Evolutionary conservation across 371 early-diverging fungal genomes (phyloP).

Genomic region (Gilbertella persicaria): DNA sequence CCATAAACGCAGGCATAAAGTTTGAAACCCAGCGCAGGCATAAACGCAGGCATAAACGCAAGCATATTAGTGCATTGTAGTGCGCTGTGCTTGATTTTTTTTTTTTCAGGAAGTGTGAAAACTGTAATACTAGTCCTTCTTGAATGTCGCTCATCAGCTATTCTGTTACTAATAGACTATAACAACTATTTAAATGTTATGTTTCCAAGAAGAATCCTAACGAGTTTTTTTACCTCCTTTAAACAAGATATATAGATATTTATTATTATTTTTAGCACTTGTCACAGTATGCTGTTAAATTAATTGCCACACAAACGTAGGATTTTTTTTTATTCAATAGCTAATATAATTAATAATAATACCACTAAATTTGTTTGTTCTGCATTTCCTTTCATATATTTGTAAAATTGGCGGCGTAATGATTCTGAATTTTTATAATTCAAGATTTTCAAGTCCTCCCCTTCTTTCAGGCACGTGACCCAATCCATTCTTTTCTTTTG

Average conservation of each 20-base stretch:
- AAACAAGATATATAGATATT: constrained; percentile 13
- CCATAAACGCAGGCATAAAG: neutral
- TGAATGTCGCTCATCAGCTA: constrained; percentile 11
- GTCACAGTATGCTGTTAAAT: constrained; percentile 5
- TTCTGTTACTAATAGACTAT: constrained; percentile 8
- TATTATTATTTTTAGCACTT: constrained; percentile 6
- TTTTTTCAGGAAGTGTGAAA: neutral
- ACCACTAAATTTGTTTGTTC: constrained; percentile 1
- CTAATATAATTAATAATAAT: neutral
- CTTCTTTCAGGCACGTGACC: too few species aligned
- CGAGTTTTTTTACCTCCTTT: constrained; percentile 10
- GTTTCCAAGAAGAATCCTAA: constrained; percentile 12
- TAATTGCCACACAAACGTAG: constrained; percentile 3
- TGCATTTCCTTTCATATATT: neutral
- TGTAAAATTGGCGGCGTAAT: too few species aligned
- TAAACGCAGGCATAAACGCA: constrained; percentile 4
- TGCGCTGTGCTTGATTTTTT: constrained; percentile 3
- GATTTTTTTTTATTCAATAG: neutral
- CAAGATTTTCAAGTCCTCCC: too few species aligned
- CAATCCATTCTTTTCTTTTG: too few species aligned
- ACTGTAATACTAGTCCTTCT: constrained; percentile 7
- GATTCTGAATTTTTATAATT: too few species aligned
- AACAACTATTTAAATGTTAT: constrained; percentile 14
- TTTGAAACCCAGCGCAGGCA: neutral
- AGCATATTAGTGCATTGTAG: neutral